These are phyloP conservation scores for Nymphaea thermarum DNA, from an alignment of 164 flowering plant species.

Conservation along the genomic window DNA sequence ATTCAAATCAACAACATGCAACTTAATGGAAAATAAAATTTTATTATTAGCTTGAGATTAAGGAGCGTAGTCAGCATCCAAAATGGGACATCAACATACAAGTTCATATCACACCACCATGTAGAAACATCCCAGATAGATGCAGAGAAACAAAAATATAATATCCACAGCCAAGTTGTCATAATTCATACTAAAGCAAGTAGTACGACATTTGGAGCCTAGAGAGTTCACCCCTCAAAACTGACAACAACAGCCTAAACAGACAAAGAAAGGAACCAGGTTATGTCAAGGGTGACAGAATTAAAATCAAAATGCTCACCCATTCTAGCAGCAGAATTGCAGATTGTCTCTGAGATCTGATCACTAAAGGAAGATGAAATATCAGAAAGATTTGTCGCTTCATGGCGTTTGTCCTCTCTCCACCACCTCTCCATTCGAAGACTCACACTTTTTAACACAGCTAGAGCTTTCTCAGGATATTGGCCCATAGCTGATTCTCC, in stretches of 20 bases:
- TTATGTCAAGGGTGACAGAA: background rate
- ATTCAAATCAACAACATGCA: no score
- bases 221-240: background rate
- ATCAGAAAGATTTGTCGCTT: conserved; percentile 54
- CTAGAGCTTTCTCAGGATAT: conserved; percentile 81
- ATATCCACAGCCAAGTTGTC: no score
- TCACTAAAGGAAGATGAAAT: conserved; percentile 68
- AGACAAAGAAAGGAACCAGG: background rate
- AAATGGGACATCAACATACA: no score
- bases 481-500: conserved; percentile 99
- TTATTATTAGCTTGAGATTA: no score
- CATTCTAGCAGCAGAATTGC: conserved; percentile 96
- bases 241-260: background rate
- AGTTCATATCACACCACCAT: no score
- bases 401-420: conserved; percentile 84
- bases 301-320: conserved; percentile 30
- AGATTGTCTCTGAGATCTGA: conserved; percentile 82
- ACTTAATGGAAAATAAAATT: no score
- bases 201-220: background rate
- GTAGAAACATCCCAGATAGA: no score
- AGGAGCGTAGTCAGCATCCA: no score
- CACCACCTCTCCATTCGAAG: conserved; percentile 91
- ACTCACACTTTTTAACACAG: conserved; percentile 86
- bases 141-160: no score
- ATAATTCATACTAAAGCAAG: background rate